Evolutionary conservation across 1,139 yeast genomes (phyloP), one percentile per base, ranked within the genome.

Genomic region (Sugiyamaella paludigena): DNA sequence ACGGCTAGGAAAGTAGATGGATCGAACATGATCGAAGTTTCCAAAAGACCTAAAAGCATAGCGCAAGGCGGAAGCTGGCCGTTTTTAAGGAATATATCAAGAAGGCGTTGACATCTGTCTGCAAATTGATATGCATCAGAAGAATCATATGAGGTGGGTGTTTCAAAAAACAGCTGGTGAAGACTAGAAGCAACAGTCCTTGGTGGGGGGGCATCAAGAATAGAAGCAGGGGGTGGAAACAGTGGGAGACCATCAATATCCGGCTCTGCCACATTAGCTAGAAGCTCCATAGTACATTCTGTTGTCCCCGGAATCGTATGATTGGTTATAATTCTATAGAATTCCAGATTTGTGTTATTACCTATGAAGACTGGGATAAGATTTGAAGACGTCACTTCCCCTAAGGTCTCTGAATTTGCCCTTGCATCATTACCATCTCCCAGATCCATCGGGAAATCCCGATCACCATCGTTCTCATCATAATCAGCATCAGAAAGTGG

Each of bases 1-100:
- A 19, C 5, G 24, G 24, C 5, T 3, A 19, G 24, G 5, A 19
- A 19, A 19, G 24, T 19, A 19, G 24, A 24, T 1, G 45, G 45
- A 53, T 83, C 72, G 61, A 80, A 83, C 38, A 67, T 72, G 10
- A 82, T 64, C 1, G 81, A 61, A 47, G 79, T 79, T 54, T 79
- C 77, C 41, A 83, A 67, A 34, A 83, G 59, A 1, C 82, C 70
- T 2, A 82, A 60, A 13, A 83, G 55, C 60, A 80, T 80, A 1
- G 88, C 87, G 1, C 80, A 70, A 1, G 79, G 38, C 8, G 9
- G 31, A 10, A 41, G 29, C 11, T 24, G 19, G 10, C 28, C 19
- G 11, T 41, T 59, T 4, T 6, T 13, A 31, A 31, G 15, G 6
- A n/a, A 31, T n/a, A 3, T 31, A 5, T 31, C 13, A 31, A 31